Base-by-base conservation (phyloP, 2,329 filamentous ascomycete genomes). In the Apiospora saccharicola region DNA sequence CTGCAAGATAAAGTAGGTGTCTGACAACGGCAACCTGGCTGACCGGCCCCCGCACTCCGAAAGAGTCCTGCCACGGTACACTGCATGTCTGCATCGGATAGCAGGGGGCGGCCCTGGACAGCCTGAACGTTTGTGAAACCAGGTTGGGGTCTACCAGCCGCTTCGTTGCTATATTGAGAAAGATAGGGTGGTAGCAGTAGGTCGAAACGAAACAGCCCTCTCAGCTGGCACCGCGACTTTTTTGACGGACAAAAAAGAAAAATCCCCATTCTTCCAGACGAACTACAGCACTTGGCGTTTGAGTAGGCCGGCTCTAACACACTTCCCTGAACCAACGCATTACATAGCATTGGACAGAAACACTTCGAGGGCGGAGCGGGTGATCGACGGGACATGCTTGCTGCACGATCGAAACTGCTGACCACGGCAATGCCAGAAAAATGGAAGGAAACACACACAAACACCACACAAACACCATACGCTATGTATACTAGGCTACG, bases 351-450 rank as follows among this genome's bases (percentile, higher is more conserved):
- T 64, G 57, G 57, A 41, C 57, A 37, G 34, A 64, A 64, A 64
- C 34, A 37, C 34, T 41, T 4, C 37, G 14, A n/a, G 34, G 57
- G 57, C 34, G 57, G 44, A 46, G 67, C 67, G 44, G 44, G 44
- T 69, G 67, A 69, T 69, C 67, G 67, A 69, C 67, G 24, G 37
- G 34, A 41, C 67, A 49, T 49, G 26, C 43, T 49, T 49, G 26
- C 43, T 49, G 67, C 67, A 30, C 57, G 57, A 64, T 64, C 22
- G 41, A 41, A 34, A 64, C 34, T 34, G 41, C 34, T 19, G 34
- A 64, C 34, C 57, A 64, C 57, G 34, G 57, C 57, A 64, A 41
- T 41, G 57, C 57, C n/a, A 22, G 34, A 41, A 37, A 37, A 41
- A 14, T 34, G 53, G 49, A 24, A 37, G 34, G 19, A 61, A 53